Evolutionary conservation across 1,284 basidiomycete genomes (phyloP), one percentile per base, ranked within the genome.

Genomic region (Moesziomyces antarcticus): DNA sequence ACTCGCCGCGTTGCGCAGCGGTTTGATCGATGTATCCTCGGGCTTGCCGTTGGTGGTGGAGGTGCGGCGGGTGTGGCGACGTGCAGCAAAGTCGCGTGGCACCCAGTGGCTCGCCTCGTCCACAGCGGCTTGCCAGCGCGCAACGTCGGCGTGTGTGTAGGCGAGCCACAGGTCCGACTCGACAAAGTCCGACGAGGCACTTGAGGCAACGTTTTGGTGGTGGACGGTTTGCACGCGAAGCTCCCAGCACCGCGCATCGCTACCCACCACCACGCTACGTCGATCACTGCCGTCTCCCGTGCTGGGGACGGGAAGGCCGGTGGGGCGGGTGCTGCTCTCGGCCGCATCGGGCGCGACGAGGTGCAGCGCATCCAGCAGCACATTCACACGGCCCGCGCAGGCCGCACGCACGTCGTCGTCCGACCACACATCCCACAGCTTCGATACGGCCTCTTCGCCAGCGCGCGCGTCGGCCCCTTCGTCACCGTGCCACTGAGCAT

Each of bases 121-220:
- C 47, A 73, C 61, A 14, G 50, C 21, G 2, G 50, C 66, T 42
- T 66, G 62, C 71, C 71, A 73, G 3, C 21, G 41, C 5, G 30
- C 57, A 0, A 69, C 66, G 22, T 65, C 61, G 14, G 40, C 13
- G 13, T 69, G 61, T 5, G 49, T 62, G 58, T 69, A 69, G 40
- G 69, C 71, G 18, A 73, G 65, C 55, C 56, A 73, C 18, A 73
- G 62, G 11, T 73, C 71, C 16, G 65, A 65, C 30, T 73, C 65
- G 48, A 73, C 61, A 52, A 73, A 68, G 40, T 60, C 60, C 10
- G 50, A 30, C 9, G 50, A 46, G 6, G 54, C n/a, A 16, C 52
- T 40, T n/a, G 22, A 42, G 8, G 46, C 49, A 7, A 56, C 54
- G 49, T 65, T 66, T 24, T 20, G 46, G 46, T 73, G 61, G 30